Evolutionary conservation across 2,329 filamentous ascomycete species (phyloP), one percentile per base, ranked within the genome.

Genomic region (Mariannaea elegans): DNA sequence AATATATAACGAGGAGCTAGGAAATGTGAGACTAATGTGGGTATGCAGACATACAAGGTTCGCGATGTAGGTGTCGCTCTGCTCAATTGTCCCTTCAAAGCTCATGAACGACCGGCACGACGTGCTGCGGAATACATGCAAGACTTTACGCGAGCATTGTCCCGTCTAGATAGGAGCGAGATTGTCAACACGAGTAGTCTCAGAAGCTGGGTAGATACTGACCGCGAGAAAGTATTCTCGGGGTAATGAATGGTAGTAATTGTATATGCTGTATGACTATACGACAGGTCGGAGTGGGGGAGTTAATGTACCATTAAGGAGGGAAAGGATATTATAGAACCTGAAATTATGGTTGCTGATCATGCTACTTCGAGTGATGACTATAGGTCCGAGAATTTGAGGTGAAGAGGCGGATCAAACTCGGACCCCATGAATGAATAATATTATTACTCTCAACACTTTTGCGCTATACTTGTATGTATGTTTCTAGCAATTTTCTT

Each of bases 41-140:
- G 16, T 12, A 6, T 24, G 3, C 7, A 69, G 72, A 70, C 48
- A 6, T 75, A 73, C 55, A 77, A 78, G 55, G 71, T 77, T 7
- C 68, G 76, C 3, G 76, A 76, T 41, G 69, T 78, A 0, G 75
- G 73, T 12, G 69, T 72, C 9, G 67, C 74, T 7, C 64, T 77
- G 1, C 69, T 77, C 10, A 69, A 69, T 27, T 77, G 73, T 39
- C 73, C 75, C 0, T 76, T 73, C 38, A 67, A 71, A 8, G 52
- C 65, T 12, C 62, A 72, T 14, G 66, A 71, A 12, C 62, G 63
- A 2, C 65, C 66, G 2, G 63, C 70, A 1, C 67, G 53, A 6
- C 62, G 72, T 3, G 72, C 72, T 2, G 59, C 61, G 2, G 65
- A 70, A 32, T 73, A 73, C 48, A 64, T 73, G 50, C 66, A 66